Conservation (phyloP, 2,329 filamentous ascomycete species). For the Exophiala calicioides region DNA sequence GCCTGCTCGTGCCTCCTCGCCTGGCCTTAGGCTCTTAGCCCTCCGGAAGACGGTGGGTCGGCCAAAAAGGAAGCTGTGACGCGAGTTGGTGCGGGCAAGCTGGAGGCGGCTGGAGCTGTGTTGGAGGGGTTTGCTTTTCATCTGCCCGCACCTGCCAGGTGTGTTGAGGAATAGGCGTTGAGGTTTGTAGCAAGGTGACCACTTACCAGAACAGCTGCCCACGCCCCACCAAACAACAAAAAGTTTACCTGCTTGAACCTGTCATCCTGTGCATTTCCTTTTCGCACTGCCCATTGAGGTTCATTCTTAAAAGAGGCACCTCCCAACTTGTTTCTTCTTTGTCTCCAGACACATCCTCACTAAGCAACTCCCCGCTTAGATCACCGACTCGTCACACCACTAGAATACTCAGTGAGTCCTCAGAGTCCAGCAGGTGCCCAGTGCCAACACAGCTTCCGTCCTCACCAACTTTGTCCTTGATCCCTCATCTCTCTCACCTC, state of each 20-base stretch:
- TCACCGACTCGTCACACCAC: constrained; percentile 21
- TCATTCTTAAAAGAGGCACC: constrained; percentile 3
- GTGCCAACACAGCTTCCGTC: constrained; percentile 7
- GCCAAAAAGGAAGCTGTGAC: constrained; percentile 10
- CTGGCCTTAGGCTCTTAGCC: too few relatives aligned
- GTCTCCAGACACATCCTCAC: constrained; percentile 8
- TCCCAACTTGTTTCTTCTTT: too few relatives aligned
- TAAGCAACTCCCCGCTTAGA: constrained; percentile 22
- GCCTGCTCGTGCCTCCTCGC: not conserved
- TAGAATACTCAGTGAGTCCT: constrained; percentile 17
- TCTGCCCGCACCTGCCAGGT: constrained; percentile 4
- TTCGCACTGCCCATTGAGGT: too few relatives aligned
- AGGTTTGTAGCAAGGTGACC: constrained; percentile 24
- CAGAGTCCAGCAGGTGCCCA: constrained; percentile 2
- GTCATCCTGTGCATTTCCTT: constrained; percentile 5
- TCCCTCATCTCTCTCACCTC: constrained; percentile 13
- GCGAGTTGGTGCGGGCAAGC: not conserved
- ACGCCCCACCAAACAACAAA: constrained; percentile 29
- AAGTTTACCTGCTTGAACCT: constrained; percentile 24
- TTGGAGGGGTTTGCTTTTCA: constrained; percentile 12
- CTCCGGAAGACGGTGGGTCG: constrained; percentile 6
- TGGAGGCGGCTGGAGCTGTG: too few relatives aligned
- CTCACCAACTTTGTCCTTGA: not conserved
- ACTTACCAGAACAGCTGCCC: constrained; percentile 9
- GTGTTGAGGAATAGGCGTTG: constrained; percentile 18